Conservation (phyloP, 257 asterid species). For the Asclepias syriaca region DNA sequence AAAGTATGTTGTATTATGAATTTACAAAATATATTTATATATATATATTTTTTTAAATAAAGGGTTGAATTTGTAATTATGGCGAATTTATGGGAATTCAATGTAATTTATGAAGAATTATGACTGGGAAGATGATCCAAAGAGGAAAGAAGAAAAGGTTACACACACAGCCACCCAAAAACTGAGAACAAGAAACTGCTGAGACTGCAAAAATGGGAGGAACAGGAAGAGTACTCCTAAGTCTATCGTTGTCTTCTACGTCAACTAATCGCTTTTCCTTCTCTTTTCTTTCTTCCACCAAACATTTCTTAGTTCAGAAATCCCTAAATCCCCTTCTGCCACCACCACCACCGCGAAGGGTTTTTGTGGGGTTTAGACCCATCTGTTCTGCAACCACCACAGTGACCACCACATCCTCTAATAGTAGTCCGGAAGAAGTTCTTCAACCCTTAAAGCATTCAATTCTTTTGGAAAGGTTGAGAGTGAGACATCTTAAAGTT, state of each 20-base stretch:
- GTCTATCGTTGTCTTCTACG: conserved; percentile 23
- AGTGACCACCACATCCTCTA: conserved; percentile 20
- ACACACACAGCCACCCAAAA: neutral
- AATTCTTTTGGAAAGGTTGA: conserved; percentile 65
- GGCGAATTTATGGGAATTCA: neutral
- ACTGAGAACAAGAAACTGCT: neutral
- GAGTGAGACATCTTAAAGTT: conserved; percentile 75
- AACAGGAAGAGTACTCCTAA: conserved; percentile 27
- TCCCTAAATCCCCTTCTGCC: conserved; percentile 34
- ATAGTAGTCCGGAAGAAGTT: conserved; percentile 30
- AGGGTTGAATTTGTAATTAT: neutral
- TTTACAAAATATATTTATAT: too few species aligned
- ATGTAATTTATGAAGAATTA: neutral
- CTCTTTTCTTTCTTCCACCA: conserved; percentile 47
- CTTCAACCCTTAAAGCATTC: conserved; percentile 68
- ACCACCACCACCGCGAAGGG: conserved; percentile 20
- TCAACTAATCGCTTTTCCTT: conserved; percentile 29
- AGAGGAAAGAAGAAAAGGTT: neutral
- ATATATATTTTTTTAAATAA: too few species aligned
- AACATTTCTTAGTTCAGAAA: conserved; percentile 36
- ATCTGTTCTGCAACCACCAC: conserved; percentile 45
- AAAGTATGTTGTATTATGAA: too few species aligned
- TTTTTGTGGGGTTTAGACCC: conserved; percentile 55
- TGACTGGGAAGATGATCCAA: neutral
- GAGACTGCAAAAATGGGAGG: conserved; percentile 29